phyloP scores from a whole-genome alignment of 176 grass and related monocot species.

The Canna indica region DNA sequence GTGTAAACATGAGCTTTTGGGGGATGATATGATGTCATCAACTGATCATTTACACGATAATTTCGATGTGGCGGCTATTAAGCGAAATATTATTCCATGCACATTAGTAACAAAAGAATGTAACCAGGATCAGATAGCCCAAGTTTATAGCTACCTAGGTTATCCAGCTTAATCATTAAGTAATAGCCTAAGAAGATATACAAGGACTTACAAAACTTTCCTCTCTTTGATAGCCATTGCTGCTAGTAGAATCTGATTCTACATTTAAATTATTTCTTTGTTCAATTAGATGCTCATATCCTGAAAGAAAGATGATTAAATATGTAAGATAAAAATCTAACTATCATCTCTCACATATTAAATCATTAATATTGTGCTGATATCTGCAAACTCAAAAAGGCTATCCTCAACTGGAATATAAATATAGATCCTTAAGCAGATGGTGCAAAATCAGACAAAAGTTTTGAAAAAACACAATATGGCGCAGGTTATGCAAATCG shows the following conservation, averaged over 20 bases:
- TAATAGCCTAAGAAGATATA: not conserved
- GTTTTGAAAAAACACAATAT: not conserved
- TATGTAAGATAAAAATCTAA: constrained; percentile 1
- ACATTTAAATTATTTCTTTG: not conserved
- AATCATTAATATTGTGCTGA: not conserved
- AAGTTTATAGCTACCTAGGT: too few relatives aligned
- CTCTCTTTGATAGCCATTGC: not conserved
- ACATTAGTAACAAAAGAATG: not conserved
- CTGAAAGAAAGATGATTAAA: constrained; percentile 10
- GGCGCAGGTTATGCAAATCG: not conserved
- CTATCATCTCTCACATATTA: not conserved
- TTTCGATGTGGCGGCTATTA: too few relatives aligned
- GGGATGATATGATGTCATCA: not conserved
- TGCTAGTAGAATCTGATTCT: constrained; percentile 14
- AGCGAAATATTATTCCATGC: not conserved
- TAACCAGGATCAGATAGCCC: not conserved
- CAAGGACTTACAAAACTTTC: constrained; percentile 4
- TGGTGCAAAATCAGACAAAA: too few relatives aligned
- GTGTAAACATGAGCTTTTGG: not conserved
- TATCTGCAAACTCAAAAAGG: not conserved
- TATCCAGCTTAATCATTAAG: not conserved
- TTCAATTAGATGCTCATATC: not conserved
- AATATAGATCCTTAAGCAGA: too few relatives aligned
- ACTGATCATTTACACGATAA: too few relatives aligned
- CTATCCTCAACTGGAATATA: not conserved